A percentile compares a stretch with the other conserved stretches of the same genome.
These are phyloP conservation scores for Myriangium duriaei DNA, from an alignment of 2,329 filamentous ascomycete genomes.

Conservation along the genomic window DNA sequence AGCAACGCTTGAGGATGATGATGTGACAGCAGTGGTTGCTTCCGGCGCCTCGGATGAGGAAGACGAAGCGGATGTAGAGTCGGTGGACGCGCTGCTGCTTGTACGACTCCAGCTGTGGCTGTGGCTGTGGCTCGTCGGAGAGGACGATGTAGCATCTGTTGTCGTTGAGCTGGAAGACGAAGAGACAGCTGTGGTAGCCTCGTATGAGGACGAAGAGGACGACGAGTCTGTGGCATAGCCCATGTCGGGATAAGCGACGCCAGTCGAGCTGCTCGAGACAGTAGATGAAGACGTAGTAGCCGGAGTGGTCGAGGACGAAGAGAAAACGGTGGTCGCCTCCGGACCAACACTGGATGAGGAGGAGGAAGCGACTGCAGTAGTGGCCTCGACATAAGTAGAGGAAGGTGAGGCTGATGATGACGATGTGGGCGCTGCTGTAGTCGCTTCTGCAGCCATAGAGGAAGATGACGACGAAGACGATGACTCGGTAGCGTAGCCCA, in stretches of 20 bases:
- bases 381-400: conserved; percentile 40
- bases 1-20: not conserved
- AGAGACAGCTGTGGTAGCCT: not conserved
- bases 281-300: not conserved
- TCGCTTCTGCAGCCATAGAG: not conserved
- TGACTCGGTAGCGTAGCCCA: not conserved
- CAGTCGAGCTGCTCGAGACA: not conserved
- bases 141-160: not conserved
- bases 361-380: conserved; percentile 49
- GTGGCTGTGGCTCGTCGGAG: too few species aligned
- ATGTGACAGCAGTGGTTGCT: not conserved
- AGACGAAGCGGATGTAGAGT: not conserved
- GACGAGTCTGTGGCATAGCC: not conserved
- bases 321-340: too few species aligned
- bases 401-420: conserved; percentile 42
- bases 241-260: not conserved
- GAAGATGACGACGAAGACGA: too few species aligned
- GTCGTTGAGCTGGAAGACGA: not conserved
- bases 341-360: conserved; percentile 48
- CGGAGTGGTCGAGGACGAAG: too few species aligned
- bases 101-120: too few species aligned
- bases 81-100: not conserved
- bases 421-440: conserved; percentile 24
- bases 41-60: not conserved
- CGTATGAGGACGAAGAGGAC: not conserved